Base-by-base conservation (phyloP, 805 yeast species). In the Wickerhamiella sergipiensis region DNA sequence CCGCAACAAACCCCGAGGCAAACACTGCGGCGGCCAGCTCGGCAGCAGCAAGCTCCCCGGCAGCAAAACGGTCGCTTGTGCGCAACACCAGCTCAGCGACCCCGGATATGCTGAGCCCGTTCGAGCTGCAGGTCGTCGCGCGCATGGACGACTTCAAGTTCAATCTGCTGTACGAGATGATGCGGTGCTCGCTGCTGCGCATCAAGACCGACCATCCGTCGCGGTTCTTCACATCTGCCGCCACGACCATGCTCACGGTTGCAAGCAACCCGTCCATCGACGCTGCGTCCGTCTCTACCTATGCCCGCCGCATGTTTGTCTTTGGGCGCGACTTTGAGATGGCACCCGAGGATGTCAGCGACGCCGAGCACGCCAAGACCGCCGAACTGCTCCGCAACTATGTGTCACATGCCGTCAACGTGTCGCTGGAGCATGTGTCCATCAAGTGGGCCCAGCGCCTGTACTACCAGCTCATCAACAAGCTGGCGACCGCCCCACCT, bases 191-290 rank as follows among this genome's bases (percentile, higher is more conserved):
- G 43, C 62, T 85, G 59, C 76, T 74, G 55, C 69, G 81, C 52
- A 81, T 86, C 53, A 69, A 71, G 39, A 84, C 95, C 0, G 63
- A 78, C 18, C 80, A 81, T 60, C 96, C 97, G 7, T 83, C 95
- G 0, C 77, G 83, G 54, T 88, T 85, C 60, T 67, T 89, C 46
- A 74, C 83, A 1, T 82, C 85, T 76, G 78, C 81, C 0, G 74
- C 80, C 0, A 63, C 83, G 1, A 72, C 87, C 0, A 63, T 81
- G 38, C 66, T 82, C 49, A 78, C 78, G 47, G 73, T 78, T 33
- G 62, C 78, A 15, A 52, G 52, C 46, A 69, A 72, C 33, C 55
- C 63, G 8, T 78, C 79, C 54, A 61, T 67, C 6, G 66, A 65
- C 18, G 59, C 56, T 46, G 65, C 57, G 10, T 71, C 72, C 31